Percentiles rank a stretch among this genome's conserved stretches.
Conservation (phyloP, 106 monocot species). For the Platanthera zijinensis region DNA sequence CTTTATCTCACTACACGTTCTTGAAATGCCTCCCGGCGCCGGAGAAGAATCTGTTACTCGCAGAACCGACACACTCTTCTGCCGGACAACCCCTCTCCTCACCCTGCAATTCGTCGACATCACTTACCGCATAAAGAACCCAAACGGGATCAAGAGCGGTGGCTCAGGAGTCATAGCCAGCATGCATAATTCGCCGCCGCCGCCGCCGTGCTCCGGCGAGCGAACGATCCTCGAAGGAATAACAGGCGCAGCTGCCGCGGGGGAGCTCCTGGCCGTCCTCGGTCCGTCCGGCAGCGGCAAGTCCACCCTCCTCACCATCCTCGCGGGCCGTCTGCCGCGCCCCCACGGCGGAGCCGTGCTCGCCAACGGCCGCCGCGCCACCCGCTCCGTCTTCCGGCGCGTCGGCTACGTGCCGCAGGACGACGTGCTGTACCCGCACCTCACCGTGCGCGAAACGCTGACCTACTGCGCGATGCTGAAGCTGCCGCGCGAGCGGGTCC, state of each 20-base stretch:
- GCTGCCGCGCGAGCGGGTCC: slow-evolving; percentile 25
- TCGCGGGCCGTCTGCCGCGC: slow-evolving; percentile 35
- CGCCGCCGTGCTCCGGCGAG: slow-evolving; percentile 10
- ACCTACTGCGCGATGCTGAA: slow-evolving; percentile 66
- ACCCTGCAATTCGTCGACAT: slow-evolving; percentile 39
- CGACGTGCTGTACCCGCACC: slow-evolving; percentile 77
- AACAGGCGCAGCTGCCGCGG: slow-evolving; percentile 44
- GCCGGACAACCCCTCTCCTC: slow-evolving; percentile 3
- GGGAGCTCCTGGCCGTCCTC: slow-evolving; percentile 68
- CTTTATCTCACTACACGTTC: no score
- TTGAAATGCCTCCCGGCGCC: no score
- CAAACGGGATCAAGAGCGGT: not conserved
- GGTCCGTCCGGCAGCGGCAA: slow-evolving; percentile 94
- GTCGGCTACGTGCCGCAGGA: slow-evolving; percentile 76
- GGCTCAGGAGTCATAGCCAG: not conserved
- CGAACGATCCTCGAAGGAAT: slow-evolving; percentile 45
- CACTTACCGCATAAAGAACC: slow-evolving; percentile 33
- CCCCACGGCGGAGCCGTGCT: slow-evolving; percentile 28
- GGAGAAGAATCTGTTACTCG: no score
- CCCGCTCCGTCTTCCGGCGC: slow-evolving; percentile 15
- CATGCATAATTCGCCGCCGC: slow-evolving; percentile 5
- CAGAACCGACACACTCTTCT: no score
- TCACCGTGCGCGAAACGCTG: slow-evolving; percentile 72
- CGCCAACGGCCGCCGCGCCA: slow-evolving; percentile 17
- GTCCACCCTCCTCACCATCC: slow-evolving; percentile 58